Base-by-base conservation (phyloP, 371 early-diverging fungal genomes). In the Polyrhizophydium stewartii region DNA sequence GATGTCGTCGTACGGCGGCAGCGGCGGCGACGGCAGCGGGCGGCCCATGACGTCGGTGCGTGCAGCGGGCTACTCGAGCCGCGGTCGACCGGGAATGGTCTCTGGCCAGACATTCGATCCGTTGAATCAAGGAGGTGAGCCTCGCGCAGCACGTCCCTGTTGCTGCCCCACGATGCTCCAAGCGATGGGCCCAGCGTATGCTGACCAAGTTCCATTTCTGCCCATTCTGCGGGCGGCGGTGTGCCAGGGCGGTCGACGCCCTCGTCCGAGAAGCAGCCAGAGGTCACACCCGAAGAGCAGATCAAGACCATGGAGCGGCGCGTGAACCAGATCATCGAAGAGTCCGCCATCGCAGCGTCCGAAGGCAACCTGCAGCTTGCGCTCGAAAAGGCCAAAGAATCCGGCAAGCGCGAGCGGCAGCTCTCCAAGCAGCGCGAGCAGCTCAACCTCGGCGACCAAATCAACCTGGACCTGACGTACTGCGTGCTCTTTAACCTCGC, bases 321-420 rank as follows among this genome's bases (percentile, higher is more conserved):
- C 58, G 72, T 77, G 27, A 70, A 63, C 49, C 61, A 31, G 22
- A 63, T 76, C 25, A 71, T 77, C 33, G 69, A 74, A 55, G 81
- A 81, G 31, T 71, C 74, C 25, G 59, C 75, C 25, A 50, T 75
- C 25, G 65, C 70, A 7, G 70, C 72, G 1, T 37, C 67, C 32
- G 66, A 70, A 30, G 75, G 74, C 32, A 72, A 74, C 53, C 66
- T 73, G 31, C 69, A 72, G 43, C 51, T 63, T 6, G 80, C 81
- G 0, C 69, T 82, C 10, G 81, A 76, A 38, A 79, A 78, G 63
- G 83, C 83, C 30, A 79, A 80, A 53, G 83, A 82, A n/a, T 78
- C 83, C 2, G 76, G 68, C 22, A 82, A 82, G 49, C 66, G 72
- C 30, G 83, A 82, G 59, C 67, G 77, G 12, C 70, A 66, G 22